These are phyloP conservation scores for Aspergillus ostianus DNA, from an alignment of 495 filamentous ascomycete genomes.

Conservation along the genomic window DNA sequence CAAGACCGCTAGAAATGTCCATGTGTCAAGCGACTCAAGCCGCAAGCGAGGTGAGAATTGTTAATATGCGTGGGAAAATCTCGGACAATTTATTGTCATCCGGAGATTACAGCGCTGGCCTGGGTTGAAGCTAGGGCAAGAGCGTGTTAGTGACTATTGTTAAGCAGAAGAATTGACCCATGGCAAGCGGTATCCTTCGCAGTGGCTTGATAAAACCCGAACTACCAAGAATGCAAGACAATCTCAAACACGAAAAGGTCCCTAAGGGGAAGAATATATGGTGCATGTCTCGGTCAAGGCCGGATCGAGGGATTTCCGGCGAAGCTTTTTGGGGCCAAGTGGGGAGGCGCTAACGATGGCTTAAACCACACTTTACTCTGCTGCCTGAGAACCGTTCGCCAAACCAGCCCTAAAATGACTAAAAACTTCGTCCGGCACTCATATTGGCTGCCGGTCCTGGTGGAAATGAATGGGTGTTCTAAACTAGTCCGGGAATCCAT, in stretches of 20 bases:
- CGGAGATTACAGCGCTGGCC: not conserved
- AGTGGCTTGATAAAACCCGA: too few relatives aligned
- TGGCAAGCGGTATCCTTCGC: too few relatives aligned
- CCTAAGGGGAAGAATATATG: not conserved
- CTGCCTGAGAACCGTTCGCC: not conserved
- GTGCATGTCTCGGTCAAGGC: not conserved
- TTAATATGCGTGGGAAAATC: not conserved
- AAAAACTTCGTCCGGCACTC: not conserved
- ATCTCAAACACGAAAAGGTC: not conserved
- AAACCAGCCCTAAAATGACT: not conserved
- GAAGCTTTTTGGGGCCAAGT: not conserved
- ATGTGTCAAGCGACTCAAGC: not conserved
- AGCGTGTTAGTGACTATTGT: too few relatives aligned
- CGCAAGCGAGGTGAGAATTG: not conserved
- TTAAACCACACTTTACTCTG: not conserved
- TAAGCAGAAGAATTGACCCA: too few relatives aligned
- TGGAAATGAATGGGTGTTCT: not conserved
- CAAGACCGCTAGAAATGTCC: too few relatives aligned
- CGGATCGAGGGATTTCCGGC: not conserved
- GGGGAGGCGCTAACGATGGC: not conserved
- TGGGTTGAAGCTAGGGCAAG: too few relatives aligned
- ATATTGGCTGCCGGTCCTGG: not conserved
- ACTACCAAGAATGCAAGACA: not conserved
- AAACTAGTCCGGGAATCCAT: not conserved
- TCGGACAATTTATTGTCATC: not conserved